Percentiles rank a stretch among this genome's conserved stretches.
These are phyloP conservation scores for Salmacisia buchloeana DNA, from an alignment of 1,284 basidiomycete species.

Conservation along the genomic window DNA sequence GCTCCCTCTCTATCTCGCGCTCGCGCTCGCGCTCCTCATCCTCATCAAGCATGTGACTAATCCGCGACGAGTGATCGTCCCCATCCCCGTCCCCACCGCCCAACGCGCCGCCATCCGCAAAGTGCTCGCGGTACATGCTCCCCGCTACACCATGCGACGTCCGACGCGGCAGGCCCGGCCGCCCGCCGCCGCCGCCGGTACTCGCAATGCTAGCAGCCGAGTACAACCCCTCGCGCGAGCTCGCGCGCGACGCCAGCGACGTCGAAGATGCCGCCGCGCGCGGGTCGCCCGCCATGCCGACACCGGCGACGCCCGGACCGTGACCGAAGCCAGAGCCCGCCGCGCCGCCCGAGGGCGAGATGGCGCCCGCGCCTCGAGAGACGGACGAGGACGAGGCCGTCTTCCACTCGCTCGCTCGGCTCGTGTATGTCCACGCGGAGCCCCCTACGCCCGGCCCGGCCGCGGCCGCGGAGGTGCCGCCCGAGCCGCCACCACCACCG, in stretches of 20 bases:
- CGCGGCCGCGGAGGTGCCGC: too few relatives aligned
- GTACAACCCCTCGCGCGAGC: neutral
- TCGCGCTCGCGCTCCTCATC: conserved; percentile 4
- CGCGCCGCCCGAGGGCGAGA: too few relatives aligned
- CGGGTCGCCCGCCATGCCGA: neutral
- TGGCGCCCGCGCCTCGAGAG: neutral
- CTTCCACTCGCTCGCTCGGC: conserved; percentile 2
- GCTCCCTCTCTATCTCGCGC: neutral
- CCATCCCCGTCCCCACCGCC: neutral
- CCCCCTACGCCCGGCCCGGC: neutral
- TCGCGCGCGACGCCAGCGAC: neutral
- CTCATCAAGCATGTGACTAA: neutral
- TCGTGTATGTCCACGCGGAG: neutral
- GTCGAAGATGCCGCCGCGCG: neutral
- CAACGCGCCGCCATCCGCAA: neutral
- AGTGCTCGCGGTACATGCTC: conserved; percentile 2
- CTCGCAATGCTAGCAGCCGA: too few relatives aligned
- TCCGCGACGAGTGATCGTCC: neutral
- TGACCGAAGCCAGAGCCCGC: too few relatives aligned
- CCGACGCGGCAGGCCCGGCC: neutral
- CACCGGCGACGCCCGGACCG: neutral
- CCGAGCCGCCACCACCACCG: neutral
- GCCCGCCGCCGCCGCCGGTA: neutral
- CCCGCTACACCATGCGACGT: conserved; percentile 4
- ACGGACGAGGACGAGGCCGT: neutral